Evolutionary conservation across 352 stramenopile genomes (phyloP), one percentile per base, ranked within the genome.

Genomic region (Phytophthora foliorum): DNA sequence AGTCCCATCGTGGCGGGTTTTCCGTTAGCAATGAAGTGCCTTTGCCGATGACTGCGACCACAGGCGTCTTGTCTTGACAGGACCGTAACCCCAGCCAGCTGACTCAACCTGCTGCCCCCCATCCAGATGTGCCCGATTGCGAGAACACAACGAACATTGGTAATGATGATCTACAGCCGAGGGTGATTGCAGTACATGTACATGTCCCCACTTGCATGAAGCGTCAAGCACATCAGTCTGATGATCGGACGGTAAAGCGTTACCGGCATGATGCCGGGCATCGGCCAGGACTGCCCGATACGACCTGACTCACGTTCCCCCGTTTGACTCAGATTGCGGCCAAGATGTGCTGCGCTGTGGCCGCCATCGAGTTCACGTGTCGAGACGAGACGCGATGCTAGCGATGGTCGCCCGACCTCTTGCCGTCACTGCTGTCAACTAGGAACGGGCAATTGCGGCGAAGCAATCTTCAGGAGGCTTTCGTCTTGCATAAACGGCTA

Each of bases 341-440:
- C 64, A 68, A 48, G 51, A 63, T 62, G 41, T 72, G 64, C 51
- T 45, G n/a, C 55, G 56, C 41, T 52, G 56, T 57, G 38, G 46
- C 50, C 39, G 56, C 44, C 49, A 7, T n/a, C n/a, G n/a, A n/a
- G n/a, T n/a, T n/a, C n/a, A 60, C 24, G 31, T 24, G 31, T 54
- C 54, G 62, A 63, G n/a, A 31, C 54, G 62, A 63, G n/a, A 31
- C 50, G n/a, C 11, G 17, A 24, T 7, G 45, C 32, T 4, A n/a
- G n/a, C n/a, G n/a, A n/a, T n/a, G n/a, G n/a, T 39, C 19, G 48
- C 14, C 60, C 49, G 22, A 46, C 45, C 49, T 75, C 61, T 67
- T 44, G 49, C 27, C 67, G 49, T 4, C 31, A 45, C 67, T 75
- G 67, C 67, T 75, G 67, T 32, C 34, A 72, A 63, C 24, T n/a